A percentile compares a stretch with the other conserved stretches of the same genome.
These are phyloP conservation scores for Wallacemonas sp. DNA, from an alignment of 208 protist species.

Conservation along the genomic window DNA sequence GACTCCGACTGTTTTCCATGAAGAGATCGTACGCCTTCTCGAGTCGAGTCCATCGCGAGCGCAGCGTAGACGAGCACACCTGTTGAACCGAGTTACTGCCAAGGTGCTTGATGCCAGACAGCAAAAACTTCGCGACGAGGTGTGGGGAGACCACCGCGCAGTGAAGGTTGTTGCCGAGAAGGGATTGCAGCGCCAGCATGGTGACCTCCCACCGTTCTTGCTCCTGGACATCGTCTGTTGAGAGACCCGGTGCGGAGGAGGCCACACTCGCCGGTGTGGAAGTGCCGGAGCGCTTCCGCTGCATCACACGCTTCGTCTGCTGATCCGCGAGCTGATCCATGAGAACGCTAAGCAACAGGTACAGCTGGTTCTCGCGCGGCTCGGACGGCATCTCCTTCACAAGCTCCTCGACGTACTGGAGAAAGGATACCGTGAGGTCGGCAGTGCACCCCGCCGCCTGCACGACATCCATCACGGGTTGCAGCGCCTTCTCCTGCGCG, in stretches of 20 bases:
- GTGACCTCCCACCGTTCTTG: slow-evolving; percentile 39
- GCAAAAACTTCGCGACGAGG: slow-evolving; percentile 46
- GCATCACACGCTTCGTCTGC: slow-evolving; percentile 17
- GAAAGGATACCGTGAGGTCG: slow-evolving; percentile 32
- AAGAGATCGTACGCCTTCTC: slow-evolving; percentile 45
- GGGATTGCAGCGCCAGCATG: slow-evolving; percentile 40
- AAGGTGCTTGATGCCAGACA: slow-evolving; percentile 52
- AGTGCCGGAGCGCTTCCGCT: slow-evolving; percentile 7
- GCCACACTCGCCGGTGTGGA: not conserved
- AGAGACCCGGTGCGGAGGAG: not conserved
- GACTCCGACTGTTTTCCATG: slow-evolving; percentile 42
- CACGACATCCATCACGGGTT: slow-evolving; percentile 34
- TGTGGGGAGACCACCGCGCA: slow-evolving; percentile 73
- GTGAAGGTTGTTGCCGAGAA: slow-evolving; percentile 46
- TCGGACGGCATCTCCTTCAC: slow-evolving; percentile 63
- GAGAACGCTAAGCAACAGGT: slow-evolving; percentile 51
- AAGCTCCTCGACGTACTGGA: slow-evolving; percentile 56
- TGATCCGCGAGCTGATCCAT: slow-evolving; percentile 50
- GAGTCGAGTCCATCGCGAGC: slow-evolving; percentile 45
- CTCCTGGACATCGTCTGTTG: slow-evolving; percentile 5
- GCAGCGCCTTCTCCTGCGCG: slow-evolving; percentile 53
- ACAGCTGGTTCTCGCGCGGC: slow-evolving; percentile 62
- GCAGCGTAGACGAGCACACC: slow-evolving; percentile 27
- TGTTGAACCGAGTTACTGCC: slow-evolving; percentile 25
- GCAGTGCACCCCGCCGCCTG: slow-evolving; percentile 52